These are phyloP conservation scores for Fusarium sublunatum DNA, from an alignment of 2,329 filamentous ascomycete genomes.

Conservation along the genomic window DNA sequence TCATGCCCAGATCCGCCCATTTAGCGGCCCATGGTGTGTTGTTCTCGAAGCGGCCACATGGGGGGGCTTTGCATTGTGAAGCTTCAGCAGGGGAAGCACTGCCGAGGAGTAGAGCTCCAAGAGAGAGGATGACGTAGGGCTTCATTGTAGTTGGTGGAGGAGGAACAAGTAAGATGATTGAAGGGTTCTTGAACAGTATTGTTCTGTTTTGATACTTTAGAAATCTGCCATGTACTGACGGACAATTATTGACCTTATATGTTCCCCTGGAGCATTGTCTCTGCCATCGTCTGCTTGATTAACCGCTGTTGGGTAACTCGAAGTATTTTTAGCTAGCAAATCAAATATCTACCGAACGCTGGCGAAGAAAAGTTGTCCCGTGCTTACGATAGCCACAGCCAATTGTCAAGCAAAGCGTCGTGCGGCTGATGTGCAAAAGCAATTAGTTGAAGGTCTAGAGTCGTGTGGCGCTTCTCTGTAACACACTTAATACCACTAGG, in stretches of 20 bases:
- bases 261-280: no score
- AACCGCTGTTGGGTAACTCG: not conserved
- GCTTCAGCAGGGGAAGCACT: not conserved
- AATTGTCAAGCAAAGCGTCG: not conserved
- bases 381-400: not conserved
- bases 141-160: not conserved
- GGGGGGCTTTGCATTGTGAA: constrained; percentile 1
- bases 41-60: constrained; percentile 10
- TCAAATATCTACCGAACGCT: not conserved
- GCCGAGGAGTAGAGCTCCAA: constrained; percentile 2
- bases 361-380: constrained; percentile 1
- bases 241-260: not conserved
- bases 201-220: not conserved
- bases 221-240: not conserved
- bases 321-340: not conserved
- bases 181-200: not conserved
- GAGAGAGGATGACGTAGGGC: not conserved
- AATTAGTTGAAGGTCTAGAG: not conserved
- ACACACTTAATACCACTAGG: not conserved
- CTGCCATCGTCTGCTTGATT: not conserved
- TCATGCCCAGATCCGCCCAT: not conserved
- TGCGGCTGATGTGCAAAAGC: constrained; percentile 5
- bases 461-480: not conserved
- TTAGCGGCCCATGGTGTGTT: constrained; percentile 4
- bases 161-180: not conserved